A percentile compares a stretch with the other conserved stretches of the same genome.
phyloP scores from a whole-genome alignment of 176 grass and related monocot species.

The Themeda triandra region DNA sequence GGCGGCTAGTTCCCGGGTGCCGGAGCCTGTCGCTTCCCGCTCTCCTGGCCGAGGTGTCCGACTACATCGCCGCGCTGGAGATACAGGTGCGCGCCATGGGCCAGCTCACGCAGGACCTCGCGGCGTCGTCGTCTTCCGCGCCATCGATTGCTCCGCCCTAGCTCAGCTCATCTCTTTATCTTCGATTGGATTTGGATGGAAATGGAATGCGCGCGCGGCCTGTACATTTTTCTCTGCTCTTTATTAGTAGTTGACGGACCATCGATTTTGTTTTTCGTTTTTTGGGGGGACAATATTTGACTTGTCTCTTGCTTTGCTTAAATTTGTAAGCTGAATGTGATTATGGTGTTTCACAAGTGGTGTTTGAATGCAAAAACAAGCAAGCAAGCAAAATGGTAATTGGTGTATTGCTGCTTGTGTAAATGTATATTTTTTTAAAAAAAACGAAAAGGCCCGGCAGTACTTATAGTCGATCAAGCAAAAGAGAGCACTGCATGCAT shows the following conservation, averaged over 20 bases:
- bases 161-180: background rate
- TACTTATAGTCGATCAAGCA: no score
- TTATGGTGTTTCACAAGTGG: background rate
- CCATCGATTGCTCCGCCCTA: background rate
- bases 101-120: conserved; percentile 51
- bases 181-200: background rate
- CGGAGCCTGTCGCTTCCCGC: conserved; percentile 58
- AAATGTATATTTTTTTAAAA: no score
- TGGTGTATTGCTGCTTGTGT: no score
- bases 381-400: background rate
- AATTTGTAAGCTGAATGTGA: background rate
- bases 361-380: background rate
- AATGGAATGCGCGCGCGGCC: no score
- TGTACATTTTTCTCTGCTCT: background rate
- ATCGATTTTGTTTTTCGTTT: background rate
- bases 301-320: background rate
- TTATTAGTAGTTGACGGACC: background rate
- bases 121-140: background rate
- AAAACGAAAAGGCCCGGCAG: no score
- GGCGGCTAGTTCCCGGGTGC: conserved; percentile 74
- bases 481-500: no score
- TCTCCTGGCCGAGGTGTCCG: conserved; percentile 66
- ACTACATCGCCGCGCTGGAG: conserved; percentile 89
- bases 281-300: background rate
- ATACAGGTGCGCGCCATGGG: conserved; percentile 91